Base-by-base conservation (phyloP, 2,329 filamentous ascomycete genomes). In the Onygenales sp. region DNA sequence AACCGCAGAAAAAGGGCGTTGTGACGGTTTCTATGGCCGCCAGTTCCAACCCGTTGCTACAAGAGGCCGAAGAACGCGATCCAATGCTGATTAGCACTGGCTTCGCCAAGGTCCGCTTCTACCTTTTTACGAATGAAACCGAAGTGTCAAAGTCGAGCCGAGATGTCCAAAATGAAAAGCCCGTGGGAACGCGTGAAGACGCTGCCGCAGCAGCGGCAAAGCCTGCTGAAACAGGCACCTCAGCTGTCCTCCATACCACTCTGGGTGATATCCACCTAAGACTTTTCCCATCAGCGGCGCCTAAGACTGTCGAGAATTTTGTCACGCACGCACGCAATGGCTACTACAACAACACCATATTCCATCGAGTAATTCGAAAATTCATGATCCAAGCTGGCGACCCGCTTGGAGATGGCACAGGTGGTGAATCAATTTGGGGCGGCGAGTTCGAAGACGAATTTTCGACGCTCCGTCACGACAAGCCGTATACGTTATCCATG, bases 11-110 rank as follows among this genome's bases (percentile, higher is more conserved):
- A 72, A 97, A 97, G 69, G 87, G 87, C 10, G 75, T 97, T 13
- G 87, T 93, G 3, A 98, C 94, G 0, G 86, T 97, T 27, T 91
- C 91, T 59, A 98, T 98, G 93, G 94, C 93, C 1, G 93, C 94
- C 0, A 95, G 89, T 36, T 86, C 82, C 62, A 98, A 98, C 67
- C 93, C 94, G 0, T 79, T 98, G 1, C 79, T 98, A 2, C 88
- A 93, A 65, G 91, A 96, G 74, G 89, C 93, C 1, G 92, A 96
- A 70, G 82, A 84, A 17, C 81, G 91, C 57, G 93, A 98, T 66
- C 91, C 94, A 0, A 92, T 97, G 65, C 76, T 98, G 7, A 80
- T 94, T 44, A 79, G 82, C 8, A 97, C 93, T 0, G 92, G 85
- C 0, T 85, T 87, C 45, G 87, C 85, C 58, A 97, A 95, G 72